These are phyloP conservation scores for Raffaelea arxii DNA, from an alignment of 2,329 filamentous ascomycete genomes.

Conservation along the genomic window DNA sequence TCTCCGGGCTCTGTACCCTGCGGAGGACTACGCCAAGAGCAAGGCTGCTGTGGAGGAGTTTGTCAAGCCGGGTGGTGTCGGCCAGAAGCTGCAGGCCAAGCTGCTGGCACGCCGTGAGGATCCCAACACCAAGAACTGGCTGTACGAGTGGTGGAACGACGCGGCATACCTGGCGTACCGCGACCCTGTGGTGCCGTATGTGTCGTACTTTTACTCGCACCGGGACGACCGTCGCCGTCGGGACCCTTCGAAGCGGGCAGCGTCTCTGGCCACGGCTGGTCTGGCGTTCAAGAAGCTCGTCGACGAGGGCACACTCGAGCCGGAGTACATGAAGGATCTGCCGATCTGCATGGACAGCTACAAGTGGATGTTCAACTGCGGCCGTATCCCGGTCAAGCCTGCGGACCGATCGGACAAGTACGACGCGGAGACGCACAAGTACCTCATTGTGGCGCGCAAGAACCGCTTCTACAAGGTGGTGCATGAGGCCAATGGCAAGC, in stretches of 20 bases:
- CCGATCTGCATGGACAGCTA: conserved; percentile 98
- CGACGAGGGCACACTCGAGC: conserved; percentile 72
- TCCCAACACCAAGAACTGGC: conserved; percentile 81
- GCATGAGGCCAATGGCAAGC: conserved; percentile 71
- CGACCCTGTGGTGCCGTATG: conserved; percentile 93
- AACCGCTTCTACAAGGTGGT: conserved; percentile 95
- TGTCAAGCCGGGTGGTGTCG: conserved; percentile 74
- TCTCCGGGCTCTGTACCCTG: conserved; percentile 62
- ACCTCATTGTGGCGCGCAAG: conserved; percentile 85
- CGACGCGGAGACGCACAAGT: conserved; percentile 57
- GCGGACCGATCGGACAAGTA: conserved; percentile 80
- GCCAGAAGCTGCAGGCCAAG: conserved; percentile 78
- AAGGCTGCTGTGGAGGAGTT: conserved; percentile 84
- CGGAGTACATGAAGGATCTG: conserved; percentile 97
- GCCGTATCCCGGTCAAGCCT: conserved; percentile 72
- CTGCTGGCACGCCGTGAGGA: conserved; percentile 70
- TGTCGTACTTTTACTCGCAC: conserved; percentile 99
- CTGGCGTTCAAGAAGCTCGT: conserved; percentile 95
- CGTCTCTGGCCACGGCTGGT: conserved; percentile 74
- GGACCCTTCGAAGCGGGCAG: conserved; percentile 85
- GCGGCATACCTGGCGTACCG: conserved; percentile 86
- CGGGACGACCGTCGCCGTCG: conserved; percentile 82
- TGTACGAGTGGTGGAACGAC: conserved; percentile 98
- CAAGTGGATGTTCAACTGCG: conserved; percentile 97
- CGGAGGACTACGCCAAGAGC: conserved; percentile 59